Base-by-base conservation (phyloP, 306 rosid species). In the Quercus alba region DNA sequence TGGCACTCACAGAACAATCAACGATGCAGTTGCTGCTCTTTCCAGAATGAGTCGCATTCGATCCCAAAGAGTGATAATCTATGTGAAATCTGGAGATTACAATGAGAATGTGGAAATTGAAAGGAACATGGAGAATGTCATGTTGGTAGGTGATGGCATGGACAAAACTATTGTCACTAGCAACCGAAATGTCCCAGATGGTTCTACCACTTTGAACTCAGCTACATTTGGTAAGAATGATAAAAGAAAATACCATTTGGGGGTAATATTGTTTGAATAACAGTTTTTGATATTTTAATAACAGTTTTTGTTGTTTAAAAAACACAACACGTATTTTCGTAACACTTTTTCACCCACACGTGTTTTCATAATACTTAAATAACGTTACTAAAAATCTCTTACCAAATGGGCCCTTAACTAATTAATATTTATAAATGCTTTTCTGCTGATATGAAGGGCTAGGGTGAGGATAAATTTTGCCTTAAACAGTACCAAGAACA, bases 61-160 rank as follows among this genome's bases (percentile, higher is more conserved):
- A 72, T 58, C 81, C 54, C 66, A 6, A 35, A 87, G 94, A 71
- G 72, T 52, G 21, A 55, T 90, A 18, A 76, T 92, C 41, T 74
- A 84, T 59, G 91, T 88, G 18, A 92, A 85, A 85, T n/a, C 89
- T 6, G 91, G 96, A 12, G 80, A 90, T 4, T 88, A 89, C 70
- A 15, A 77, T 25, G 94, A 90, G 75, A 90, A 85, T 12, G 96
- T 92, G 5, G 5, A 80, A 75, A 88, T 90, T 58, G 89, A 78
- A 6, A 15, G 54, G 31, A 77, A 81, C 9, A 4, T 83, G 63
- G 82, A 49, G 46, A 90, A 89, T 78, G 70, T 90, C 2, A 90
- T 90, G 94, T 25, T 94, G 25, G 92, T 94, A 0, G 93, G 98
- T 54, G 98, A 90, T 78, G 98, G 96, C 73, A 88, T 88, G 4